Conservation (phyloP, 2,329 filamentous ascomycete genomes). For the Seiridium unicorne region DNA sequence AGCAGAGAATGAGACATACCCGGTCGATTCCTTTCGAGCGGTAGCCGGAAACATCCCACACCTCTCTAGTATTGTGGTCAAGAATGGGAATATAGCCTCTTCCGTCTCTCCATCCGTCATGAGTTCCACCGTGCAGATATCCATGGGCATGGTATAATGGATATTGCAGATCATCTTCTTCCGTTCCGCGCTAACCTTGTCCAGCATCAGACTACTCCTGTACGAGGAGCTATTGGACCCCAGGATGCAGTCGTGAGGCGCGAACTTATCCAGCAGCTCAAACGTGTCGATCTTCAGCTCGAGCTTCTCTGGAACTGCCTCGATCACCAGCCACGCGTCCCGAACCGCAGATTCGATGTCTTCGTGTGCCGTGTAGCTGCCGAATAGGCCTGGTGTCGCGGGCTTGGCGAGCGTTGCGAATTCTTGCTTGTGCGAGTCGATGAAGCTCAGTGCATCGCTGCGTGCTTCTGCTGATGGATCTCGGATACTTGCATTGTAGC, state of each 20-base stretch:
- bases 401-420: background rate
- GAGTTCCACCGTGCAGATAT: conserved; percentile 46
- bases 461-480: background rate
- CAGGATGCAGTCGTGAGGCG: conserved; percentile 45
- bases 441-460: background rate
- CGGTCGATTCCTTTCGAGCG: conserved; percentile 48
- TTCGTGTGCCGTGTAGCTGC: conserved; percentile 24
- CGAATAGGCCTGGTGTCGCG: conserved; percentile 20
- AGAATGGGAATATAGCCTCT: conserved; percentile 40
- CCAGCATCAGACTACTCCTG: conserved; percentile 47
- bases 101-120: conserved; percentile 50
- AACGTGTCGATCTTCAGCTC: conserved; percentile 47
- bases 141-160: conserved; percentile 48
- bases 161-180: conserved; percentile 43
- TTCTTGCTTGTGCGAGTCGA: background rate
- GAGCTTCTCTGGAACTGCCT: conserved; percentile 50
- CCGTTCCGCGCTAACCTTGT: conserved; percentile 33
- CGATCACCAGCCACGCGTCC: conserved; percentile 52
- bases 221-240: conserved; percentile 52
- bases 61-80: conserved; percentile 37
- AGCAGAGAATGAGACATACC: background rate
- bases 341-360: conserved; percentile 37
- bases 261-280: conserved; percentile 39
- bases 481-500: conserved; percentile 5
- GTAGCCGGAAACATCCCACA: conserved; percentile 38